Evolutionary conservation across 2,329 filamentous ascomycete species (phyloP).

Genomic region (Fusarium transvaalense): DNA sequence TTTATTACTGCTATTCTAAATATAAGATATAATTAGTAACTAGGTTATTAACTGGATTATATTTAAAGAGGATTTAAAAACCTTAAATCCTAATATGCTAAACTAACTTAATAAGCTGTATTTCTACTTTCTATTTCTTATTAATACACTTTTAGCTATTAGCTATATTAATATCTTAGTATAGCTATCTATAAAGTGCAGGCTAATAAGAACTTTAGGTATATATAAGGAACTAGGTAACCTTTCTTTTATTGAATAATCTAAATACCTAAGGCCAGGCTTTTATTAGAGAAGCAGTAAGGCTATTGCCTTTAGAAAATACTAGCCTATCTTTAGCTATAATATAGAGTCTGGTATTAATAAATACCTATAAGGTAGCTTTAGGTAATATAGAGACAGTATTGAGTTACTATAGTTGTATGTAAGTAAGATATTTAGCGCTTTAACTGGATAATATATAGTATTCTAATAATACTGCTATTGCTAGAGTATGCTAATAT

Average conservation of each 20-base stretch:
- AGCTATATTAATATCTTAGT: conserved; percentile 21
- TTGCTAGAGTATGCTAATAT: conserved; percentile 13
- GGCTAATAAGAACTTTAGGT: neutral
- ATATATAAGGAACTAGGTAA: conserved; percentile 3
- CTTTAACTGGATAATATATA: conserved; percentile 16
- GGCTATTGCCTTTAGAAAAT: conserved; percentile 13
- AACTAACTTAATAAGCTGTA: neutral
- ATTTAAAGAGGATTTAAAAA: conserved; percentile 21
- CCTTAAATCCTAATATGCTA: neutral
- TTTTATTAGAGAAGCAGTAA: conserved; percentile 20
- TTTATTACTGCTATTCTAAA: conserved; percentile 20
- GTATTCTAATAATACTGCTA: conserved; percentile 13
- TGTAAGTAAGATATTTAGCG: conserved; percentile 24
- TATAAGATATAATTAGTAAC: conserved; percentile 21
- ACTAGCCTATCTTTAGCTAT: conserved; percentile 9
- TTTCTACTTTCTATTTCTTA: conserved; percentile 30
- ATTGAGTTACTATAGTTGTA: conserved; percentile 8
- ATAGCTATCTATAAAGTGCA: neutral
- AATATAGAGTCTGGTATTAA: conserved; percentile 10
- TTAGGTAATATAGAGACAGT: conserved; percentile 11
- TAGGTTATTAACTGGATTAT: conserved; percentile 16
- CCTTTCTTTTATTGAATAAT: conserved; percentile 2
- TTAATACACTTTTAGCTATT: conserved; percentile 29
- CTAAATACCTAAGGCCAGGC: conserved; percentile 9
- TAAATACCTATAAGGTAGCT: conserved; percentile 22